phyloP scores from a whole-genome alignment of 495 filamentous ascomycete species.

The Annulohypoxylon stygium region DNA sequence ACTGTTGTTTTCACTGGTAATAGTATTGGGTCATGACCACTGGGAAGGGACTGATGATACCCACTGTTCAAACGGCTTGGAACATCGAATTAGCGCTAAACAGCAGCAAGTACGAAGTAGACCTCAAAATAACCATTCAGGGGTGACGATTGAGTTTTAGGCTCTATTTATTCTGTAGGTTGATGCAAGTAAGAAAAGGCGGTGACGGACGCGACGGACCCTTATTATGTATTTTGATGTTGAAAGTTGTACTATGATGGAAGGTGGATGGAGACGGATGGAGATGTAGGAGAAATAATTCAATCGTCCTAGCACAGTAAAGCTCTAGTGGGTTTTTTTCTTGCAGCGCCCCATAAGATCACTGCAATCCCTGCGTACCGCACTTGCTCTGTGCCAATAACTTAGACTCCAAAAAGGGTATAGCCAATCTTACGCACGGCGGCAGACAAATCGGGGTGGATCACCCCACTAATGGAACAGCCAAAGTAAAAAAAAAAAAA shows the following conservation, averaged over 20 bases:
- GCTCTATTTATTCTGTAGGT: slow-evolving; percentile 35
- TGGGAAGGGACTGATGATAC: background rate
- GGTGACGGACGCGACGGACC: slow-evolving; percentile 49
- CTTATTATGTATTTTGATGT: slow-evolving; percentile 2
- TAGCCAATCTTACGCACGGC: slow-evolving; percentile 23
- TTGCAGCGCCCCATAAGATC: slow-evolving; percentile 3
- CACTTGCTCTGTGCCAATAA: slow-evolving; percentile 1
- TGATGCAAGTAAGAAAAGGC: slow-evolving; percentile 49
- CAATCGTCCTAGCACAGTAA: background rate
- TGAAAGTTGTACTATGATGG: background rate
- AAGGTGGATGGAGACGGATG: background rate
- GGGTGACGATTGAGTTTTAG: slow-evolving; percentile 31
- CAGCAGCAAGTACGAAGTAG: slow-evolving; percentile 12
- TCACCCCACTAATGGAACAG: slow-evolving; percentile 47
- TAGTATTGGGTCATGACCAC: background rate
- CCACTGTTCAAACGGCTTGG: slow-evolving; percentile 20
- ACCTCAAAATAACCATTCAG: slow-evolving; percentile 21
- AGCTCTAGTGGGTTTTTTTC: background rate
- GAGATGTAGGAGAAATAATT: background rate
- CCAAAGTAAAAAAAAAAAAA: slow-evolving; percentile 55
- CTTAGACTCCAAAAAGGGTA: slow-evolving; percentile 19
- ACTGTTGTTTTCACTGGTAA: slow-evolving; percentile 6
- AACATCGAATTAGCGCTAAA: slow-evolving; percentile 31
- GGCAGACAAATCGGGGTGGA: slow-evolving; percentile 41
- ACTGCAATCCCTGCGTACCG: background rate